phyloP scores from a whole-genome alignment of 1,139 yeast species.

The Geotrichum europaeum region DNA sequence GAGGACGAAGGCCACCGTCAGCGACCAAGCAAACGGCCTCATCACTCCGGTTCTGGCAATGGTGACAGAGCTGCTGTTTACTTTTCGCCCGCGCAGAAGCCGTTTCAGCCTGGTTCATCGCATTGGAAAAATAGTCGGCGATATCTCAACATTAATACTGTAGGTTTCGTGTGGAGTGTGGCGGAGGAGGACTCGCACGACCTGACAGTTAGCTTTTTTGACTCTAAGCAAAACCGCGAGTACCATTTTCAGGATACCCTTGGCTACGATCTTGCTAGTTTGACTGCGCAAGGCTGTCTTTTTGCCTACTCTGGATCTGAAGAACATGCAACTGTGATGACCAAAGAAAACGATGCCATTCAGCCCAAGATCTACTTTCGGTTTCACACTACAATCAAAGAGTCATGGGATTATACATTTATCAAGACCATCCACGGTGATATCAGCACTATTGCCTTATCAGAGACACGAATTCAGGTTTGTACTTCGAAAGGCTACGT shows the following conservation, averaged over 20 bases:
- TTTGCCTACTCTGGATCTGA: conserved; percentile 41
- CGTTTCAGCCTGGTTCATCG: conserved; percentile 76
- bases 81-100: conserved; percentile 21
- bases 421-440: conserved; percentile 30
- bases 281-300: conserved; percentile 60
- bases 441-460: conserved; percentile 47
- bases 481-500: conserved; percentile 56
- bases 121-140: conserved; percentile 72
- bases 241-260: conserved; percentile 78
- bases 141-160: conserved; percentile 71
- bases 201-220: conserved; percentile 82
- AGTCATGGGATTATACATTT: conserved; percentile 38
- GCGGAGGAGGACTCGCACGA: conserved; percentile 57
- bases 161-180: conserved; percentile 82
- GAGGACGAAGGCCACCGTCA: neutral
- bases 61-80: neutral
- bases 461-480: conserved; percentile 44
- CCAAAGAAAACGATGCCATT: conserved; percentile 11
- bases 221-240: conserved; percentile 69
- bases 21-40: conserved; percentile 5
- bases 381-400: conserved; percentile 30
- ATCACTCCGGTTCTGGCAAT: neutral
- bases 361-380: conserved; percentile 26
- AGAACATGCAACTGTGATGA: conserved; percentile 5
- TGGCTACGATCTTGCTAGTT: conserved; percentile 67